Evolutionary conservation across 1,284 basidiomycete genomes (phyloP).

Genomic region (Cryptococcus depauperatus): DNA sequence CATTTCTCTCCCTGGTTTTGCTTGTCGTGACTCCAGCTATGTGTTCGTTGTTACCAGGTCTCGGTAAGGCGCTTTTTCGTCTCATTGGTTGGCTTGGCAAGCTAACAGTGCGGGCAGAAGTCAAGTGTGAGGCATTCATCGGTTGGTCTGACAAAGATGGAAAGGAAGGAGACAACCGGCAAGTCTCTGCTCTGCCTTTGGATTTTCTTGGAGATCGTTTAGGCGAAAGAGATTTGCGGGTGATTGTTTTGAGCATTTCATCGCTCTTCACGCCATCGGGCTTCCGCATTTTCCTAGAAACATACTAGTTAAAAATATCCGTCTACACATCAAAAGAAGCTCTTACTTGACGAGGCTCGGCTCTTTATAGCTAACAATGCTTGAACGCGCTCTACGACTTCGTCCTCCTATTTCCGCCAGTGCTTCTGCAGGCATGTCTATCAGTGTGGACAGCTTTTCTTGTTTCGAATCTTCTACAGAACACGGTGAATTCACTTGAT

Average conservation of each 20-base stretch:
- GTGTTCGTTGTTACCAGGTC: not conserved
- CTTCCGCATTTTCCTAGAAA: conserved; percentile 75
- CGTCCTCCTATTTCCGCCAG: conserved; percentile 38
- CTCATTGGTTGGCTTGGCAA: conserved; percentile 7
- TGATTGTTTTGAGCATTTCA: conserved; percentile 12
- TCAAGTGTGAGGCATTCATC: not conserved
- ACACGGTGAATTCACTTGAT: no score
- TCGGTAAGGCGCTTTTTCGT: conserved; percentile 12
- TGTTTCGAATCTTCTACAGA: no score
- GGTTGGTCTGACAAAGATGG: not conserved
- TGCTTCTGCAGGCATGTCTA: no score
- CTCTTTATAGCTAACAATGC: conserved; percentile 71
- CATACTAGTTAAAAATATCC: conserved; percentile 1
- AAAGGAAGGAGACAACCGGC: not conserved
- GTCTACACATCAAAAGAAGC: not conserved
- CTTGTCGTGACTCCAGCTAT: not conserved
- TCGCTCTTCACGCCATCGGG: conserved; percentile 50
- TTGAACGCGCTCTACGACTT: conserved; percentile 64
- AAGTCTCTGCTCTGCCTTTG: not conserved
- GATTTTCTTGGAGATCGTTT: not conserved
- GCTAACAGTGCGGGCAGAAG: not conserved
- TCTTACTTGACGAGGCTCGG: conserved; percentile 81
- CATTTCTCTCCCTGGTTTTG: not conserved
- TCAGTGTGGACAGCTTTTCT: no score
- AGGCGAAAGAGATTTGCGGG: conserved; percentile 7